Conservation (phyloP, 1,284 basidiomycete species). For the Flammula alnicola region DNA sequence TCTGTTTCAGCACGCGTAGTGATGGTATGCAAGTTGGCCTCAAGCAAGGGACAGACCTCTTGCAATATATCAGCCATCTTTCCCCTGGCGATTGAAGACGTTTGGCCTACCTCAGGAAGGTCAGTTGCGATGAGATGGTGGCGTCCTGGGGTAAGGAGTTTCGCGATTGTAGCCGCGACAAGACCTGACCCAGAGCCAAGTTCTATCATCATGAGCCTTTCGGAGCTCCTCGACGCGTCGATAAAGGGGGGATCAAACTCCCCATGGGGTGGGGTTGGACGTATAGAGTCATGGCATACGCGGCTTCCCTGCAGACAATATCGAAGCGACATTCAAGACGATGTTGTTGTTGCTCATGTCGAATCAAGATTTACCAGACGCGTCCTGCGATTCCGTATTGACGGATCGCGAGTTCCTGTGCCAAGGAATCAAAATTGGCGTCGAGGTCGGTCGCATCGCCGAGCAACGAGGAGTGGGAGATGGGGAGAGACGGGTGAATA, state of each 20-base stretch:
- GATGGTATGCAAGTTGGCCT: conserved; percentile 47
- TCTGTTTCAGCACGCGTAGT: conserved; percentile 4
- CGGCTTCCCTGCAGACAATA: conserved; percentile 65
- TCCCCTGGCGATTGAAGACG: not conserved
- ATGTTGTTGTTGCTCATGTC: not conserved
- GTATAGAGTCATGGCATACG: conserved; percentile 64
- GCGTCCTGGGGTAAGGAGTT: conserved; percentile 29
- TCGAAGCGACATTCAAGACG: conserved; percentile 8
- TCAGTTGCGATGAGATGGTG: conserved; percentile 67
- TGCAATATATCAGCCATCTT: too few species aligned
- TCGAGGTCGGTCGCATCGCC: conserved; percentile 10
- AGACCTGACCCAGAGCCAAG: conserved; percentile 77
- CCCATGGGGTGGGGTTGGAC: conserved; percentile 47
- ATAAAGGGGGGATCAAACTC: conserved; percentile 67
- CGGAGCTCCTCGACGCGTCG: conserved; percentile 12
- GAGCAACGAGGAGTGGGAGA: not conserved
- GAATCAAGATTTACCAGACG: conserved; percentile 58
- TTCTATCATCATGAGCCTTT: conserved; percentile 53
- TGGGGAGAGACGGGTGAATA: conserved; percentile 39
- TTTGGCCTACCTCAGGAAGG: conserved; percentile 54
- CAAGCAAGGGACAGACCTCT: conserved; percentile 49
- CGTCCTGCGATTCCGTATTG: conserved; percentile 77
- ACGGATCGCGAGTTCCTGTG: conserved; percentile 64
- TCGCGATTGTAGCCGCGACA: conserved; percentile 53
- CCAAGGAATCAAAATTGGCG: conserved; percentile 44